Conservation (phyloP, 2,329 filamentous ascomycete genomes). For the Coleophoma cylindrospora region DNA sequence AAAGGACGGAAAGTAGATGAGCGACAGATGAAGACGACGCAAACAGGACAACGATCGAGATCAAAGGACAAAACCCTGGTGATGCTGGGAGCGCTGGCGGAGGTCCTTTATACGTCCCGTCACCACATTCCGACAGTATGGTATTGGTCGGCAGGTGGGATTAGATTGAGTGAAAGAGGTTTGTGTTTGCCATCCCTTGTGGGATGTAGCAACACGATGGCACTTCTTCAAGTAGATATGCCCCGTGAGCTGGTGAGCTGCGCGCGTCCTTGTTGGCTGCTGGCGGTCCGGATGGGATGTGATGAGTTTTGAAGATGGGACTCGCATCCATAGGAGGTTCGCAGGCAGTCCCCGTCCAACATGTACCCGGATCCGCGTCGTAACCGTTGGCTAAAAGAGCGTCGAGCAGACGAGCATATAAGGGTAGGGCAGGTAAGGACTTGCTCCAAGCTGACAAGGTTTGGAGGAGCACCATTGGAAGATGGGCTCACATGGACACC, state of each 20-base stretch:
- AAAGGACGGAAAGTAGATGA: too few relatives aligned
- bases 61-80: neutral
- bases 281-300: constrained; percentile 15
- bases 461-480: constrained; percentile 11
- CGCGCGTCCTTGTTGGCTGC: constrained; percentile 20
- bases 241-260: constrained; percentile 10
- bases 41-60: neutral
- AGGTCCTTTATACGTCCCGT: constrained; percentile 23
- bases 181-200: constrained; percentile 23
- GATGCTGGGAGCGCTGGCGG: too few relatives aligned
- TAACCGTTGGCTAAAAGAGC: constrained; percentile 9
- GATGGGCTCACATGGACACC: constrained; percentile 19
- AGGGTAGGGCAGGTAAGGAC: constrained; percentile 16
- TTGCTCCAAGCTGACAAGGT: constrained; percentile 16
- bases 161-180: constrained; percentile 16
- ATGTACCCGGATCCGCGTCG: constrained; percentile 14
- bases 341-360: constrained; percentile 16
- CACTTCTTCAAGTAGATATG: constrained; percentile 9
- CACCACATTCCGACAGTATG: constrained; percentile 24
- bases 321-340: constrained; percentile 15
- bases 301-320: constrained; percentile 15
- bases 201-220: constrained; percentile 17
- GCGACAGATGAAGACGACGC: neutral
- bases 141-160: constrained; percentile 16
- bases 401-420: constrained; percentile 12